Conservation (phyloP, 441 rosid species). For the Adansonia gregorii region DNA sequence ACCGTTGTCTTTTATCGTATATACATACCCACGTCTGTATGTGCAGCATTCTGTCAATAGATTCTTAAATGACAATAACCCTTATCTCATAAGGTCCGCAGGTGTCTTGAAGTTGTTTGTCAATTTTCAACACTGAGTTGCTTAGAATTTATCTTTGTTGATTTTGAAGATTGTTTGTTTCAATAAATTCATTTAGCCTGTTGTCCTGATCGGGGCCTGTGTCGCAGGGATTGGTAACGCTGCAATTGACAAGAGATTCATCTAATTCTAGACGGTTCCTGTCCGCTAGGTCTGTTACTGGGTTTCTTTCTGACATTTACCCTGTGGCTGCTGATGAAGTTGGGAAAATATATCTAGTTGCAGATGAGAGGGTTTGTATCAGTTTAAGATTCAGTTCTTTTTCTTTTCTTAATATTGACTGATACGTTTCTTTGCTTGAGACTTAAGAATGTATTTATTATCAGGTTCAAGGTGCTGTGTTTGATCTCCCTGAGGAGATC, state of each 20-base stretch:
- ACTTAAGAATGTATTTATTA: constrained; percentile 19
- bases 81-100: not conserved
- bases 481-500: constrained; percentile 94
- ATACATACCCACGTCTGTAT: not conserved
- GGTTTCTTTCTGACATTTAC: constrained; percentile 82
- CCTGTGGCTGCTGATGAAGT: constrained; percentile 87
- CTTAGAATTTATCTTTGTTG: not conserved
- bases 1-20: no score
- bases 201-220: not conserved
- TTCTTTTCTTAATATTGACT: constrained; percentile 10
- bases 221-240: constrained; percentile 83
- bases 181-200: not conserved
- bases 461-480: constrained; percentile 97
- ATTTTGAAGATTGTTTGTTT: constrained; percentile 11
- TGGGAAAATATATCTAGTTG: constrained; percentile 82
- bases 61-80: not conserved
- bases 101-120: not conserved
- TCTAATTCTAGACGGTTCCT: constrained; percentile 65
- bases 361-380: constrained; percentile 79
- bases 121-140: not conserved
- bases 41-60: not conserved
- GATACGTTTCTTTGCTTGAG: constrained; percentile 11
- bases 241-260: constrained; percentile 84
- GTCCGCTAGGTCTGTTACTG: constrained; percentile 89
- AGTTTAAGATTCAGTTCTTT: constrained; percentile 6